Conservation (phyloP, 2,329 filamentous ascomycete species). For the Podosphaera fusca region DNA sequence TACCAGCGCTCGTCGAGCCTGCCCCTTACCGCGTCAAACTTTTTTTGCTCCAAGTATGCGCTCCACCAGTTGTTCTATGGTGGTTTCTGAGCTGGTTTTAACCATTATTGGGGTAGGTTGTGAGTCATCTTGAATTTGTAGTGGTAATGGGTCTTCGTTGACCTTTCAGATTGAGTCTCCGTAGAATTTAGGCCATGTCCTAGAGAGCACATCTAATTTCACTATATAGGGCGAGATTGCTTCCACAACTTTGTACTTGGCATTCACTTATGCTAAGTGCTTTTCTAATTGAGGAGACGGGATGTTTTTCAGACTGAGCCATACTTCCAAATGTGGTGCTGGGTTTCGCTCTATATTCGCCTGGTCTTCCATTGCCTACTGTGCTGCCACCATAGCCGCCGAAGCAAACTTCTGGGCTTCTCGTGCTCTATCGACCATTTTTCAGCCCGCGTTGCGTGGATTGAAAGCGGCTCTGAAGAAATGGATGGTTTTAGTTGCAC, state of each 20-base stretch:
- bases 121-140: not conserved
- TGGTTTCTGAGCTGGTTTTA: not conserved
- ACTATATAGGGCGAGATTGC: not conserved
- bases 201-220: not conserved
- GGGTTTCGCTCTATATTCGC: not conserved
- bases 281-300: not conserved
- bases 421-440: not conserved
- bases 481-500: not conserved
- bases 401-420: not conserved
- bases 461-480: too few relatives aligned
- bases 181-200: not conserved
- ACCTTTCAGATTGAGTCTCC: not conserved
- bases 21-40: too few relatives aligned
- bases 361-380: not conserved
- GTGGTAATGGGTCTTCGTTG: not conserved
- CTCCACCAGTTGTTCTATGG: not conserved
- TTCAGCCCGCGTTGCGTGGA: too few relatives aligned
- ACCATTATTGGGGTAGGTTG: not conserved
- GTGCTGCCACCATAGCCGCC: not conserved
- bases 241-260: not conserved
- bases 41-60: not conserved
- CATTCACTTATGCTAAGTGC: not conserved
- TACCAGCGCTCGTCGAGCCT: too few relatives aligned
- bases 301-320: not conserved
- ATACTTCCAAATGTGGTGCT: not conserved